Evolutionary conservation across 1,284 basidiomycete species (phyloP), one percentile per base, ranked within the genome.

Genomic region (Cutaneotrichosporon daszewskae): DNA sequence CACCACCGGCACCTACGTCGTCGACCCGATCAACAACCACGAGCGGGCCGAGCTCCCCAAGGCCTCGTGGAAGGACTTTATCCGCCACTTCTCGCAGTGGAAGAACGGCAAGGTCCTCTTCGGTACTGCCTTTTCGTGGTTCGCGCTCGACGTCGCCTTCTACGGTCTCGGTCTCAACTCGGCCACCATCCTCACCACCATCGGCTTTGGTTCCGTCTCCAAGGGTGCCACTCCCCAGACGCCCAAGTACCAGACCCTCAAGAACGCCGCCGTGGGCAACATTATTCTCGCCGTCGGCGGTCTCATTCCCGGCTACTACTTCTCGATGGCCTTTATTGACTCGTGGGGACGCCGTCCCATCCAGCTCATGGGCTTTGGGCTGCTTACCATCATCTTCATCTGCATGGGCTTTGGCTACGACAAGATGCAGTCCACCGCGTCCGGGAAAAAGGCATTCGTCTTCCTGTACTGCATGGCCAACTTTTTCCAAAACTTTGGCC

Each of bases 111-210:
- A 75, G 60, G 60, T 75, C 41, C 66, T 77, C 35, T 53, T 75
- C 49, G 74, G 73, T 36, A 61, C 66, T 23, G 67, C 74, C 20
- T 73, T 60, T 56, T 69, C 68, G 10, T 88, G 86, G 86, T 87
- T 89, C 54, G 82, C 84, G 7, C 61, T 72, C 33, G 69, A 87
- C 78, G 80, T 88, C 51, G 74, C 68, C 23, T 90, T 90, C 74
- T 87, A 88, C 69, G 87, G 86, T 49, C 77, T 89, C 32, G 83
- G 85, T 45, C 76, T 89, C 47, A 90, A 90, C 74, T 83, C 82
- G 7, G 78, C 79, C 36, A 81, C 81, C 60, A 76, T 79, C 44
- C 70, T 79, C 32, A 47, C 57, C 17, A 70, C 73, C 34, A 77
- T 78, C 62, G 77, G 77, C 40, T 78, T 75, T 66, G 74, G 74